phyloP scores from a whole-genome alignment of 2,329 filamentous ascomycete genomes.

The Periconia sp. region DNA sequence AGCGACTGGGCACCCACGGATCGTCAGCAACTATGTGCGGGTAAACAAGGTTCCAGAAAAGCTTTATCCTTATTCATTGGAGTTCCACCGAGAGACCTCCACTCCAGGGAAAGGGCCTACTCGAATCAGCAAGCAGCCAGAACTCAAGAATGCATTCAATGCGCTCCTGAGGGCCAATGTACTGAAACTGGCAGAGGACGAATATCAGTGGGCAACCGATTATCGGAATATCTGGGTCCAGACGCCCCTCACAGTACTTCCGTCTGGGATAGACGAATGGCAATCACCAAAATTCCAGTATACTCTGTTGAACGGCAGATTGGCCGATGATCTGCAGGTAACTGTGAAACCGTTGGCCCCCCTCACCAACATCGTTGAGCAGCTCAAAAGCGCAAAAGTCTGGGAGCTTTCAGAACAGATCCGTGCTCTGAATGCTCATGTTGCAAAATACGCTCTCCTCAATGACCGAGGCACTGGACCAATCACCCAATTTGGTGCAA shows the following conservation, averaged over 20 bases:
- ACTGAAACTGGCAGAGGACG: neutral
- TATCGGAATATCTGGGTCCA: neutral
- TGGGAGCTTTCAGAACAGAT: neutral
- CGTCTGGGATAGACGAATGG: neutral
- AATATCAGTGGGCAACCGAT: neutral
- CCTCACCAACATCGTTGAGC: neutral
- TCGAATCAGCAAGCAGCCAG: neutral
- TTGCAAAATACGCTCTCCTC: no score
- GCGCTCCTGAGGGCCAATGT: neutral
- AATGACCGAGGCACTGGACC: no score
- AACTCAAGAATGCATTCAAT: neutral
- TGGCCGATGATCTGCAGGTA: neutral
- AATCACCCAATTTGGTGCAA: no score
- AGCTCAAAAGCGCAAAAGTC: neutral
- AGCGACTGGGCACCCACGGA: no score
- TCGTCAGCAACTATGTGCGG: conserved; percentile 1
- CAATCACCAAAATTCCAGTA: neutral
- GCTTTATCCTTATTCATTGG: neutral
- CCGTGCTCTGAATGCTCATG: neutral
- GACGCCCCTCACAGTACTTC: neutral
- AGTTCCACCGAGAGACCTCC: neutral
- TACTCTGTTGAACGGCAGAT: neutral
- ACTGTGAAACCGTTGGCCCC: neutral
- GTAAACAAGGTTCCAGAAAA: conserved; percentile 1
- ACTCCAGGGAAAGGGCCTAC: no score